Conservation (phyloP, 805 yeast genomes). For the Lachancea nothofagi region DNA sequence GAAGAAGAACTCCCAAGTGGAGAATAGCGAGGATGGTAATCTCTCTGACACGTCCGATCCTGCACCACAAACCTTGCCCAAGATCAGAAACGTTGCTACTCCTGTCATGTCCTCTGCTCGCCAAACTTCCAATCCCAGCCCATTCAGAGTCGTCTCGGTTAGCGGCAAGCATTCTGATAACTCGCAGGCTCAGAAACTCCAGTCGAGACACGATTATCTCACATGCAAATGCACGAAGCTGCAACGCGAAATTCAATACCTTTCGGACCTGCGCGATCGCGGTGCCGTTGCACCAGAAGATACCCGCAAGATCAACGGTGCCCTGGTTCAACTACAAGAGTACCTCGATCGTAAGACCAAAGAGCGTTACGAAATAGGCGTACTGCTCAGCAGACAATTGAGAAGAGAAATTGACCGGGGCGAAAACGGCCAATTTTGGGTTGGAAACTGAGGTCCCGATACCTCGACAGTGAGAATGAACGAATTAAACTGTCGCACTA, state of each 20-base stretch:
- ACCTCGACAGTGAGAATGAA: not conserved
- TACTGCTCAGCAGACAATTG: conserved; percentile 36
- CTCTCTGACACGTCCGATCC: too few relatives aligned
- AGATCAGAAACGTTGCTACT: conserved; percentile 1
- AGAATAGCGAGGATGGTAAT: too few relatives aligned
- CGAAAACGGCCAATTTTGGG: conserved; percentile 36
- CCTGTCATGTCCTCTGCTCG: conserved; percentile 9
- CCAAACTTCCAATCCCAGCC: conserved; percentile 26
- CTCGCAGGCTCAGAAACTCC: conserved; percentile 22
- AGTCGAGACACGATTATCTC: conserved; percentile 31
- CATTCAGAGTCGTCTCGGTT: conserved; percentile 34
- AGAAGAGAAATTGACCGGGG: conserved; percentile 40
- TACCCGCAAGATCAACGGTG: conserved; percentile 34
- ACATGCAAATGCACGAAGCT: conserved; percentile 34
- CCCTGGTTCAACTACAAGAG: conserved; percentile 35
- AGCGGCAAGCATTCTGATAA: conserved; percentile 18
- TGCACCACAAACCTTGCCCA: conserved; percentile 4
- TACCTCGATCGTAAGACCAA: conserved; percentile 39
- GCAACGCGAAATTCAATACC: conserved; percentile 36
- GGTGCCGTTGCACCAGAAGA: conserved; percentile 38
- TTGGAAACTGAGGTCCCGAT: conserved; percentile 19
- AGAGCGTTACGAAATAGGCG: conserved; percentile 40
- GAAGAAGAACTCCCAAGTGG: not conserved
- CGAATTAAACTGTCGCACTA: not conserved
- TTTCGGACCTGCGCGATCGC: conserved; percentile 32